Percentiles rank a stretch among this genome's conserved stretches.
These are phyloP conservation scores for Potentilla sterilis DNA, from an alignment of 306 rosid genomes.

Conservation along the genomic window DNA sequence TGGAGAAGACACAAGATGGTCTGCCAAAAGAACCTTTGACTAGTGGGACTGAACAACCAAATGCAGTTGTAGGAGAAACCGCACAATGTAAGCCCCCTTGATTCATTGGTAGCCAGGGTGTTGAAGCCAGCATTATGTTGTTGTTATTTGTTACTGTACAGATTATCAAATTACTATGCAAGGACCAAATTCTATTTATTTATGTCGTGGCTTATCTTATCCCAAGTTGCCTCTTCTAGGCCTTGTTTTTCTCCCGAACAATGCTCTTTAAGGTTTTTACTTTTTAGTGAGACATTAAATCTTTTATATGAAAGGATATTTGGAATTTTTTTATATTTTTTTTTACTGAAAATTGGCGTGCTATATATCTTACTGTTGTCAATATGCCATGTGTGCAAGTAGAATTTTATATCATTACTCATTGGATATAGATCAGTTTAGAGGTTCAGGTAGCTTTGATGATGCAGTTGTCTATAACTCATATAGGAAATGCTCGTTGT, in stretches of 20 bases:
- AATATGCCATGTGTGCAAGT: not conserved
- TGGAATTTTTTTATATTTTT: too few species aligned
- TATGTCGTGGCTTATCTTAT: not conserved
- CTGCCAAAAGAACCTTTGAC: conserved; percentile 40
- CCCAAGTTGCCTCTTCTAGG: not conserved
- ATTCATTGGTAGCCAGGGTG: not conserved
- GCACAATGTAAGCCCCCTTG: conserved; percentile 34
- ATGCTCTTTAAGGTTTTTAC: too few species aligned
- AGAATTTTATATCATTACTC: not conserved
- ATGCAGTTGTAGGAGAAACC: conserved; percentile 33
- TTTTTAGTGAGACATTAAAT: not conserved
- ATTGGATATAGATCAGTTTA: not conserved
- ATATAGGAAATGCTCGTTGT: not conserved
- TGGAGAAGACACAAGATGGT: conserved; percentile 39
- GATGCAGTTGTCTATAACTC: not conserved
- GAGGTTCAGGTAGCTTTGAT: conserved; percentile 16
- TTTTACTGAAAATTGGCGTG: not conserved
- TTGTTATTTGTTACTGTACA: not conserved
- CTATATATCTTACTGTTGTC: not conserved
- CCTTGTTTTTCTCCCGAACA: too few species aligned
- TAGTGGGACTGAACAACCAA: conserved; percentile 32
- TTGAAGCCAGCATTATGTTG: not conserved
- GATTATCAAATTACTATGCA: not conserved
- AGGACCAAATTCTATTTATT: not conserved
- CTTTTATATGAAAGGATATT: too few species aligned